phyloP scores from a whole-genome alignment of 805 yeast species.

The Pichia phayaonensis region DNA sequence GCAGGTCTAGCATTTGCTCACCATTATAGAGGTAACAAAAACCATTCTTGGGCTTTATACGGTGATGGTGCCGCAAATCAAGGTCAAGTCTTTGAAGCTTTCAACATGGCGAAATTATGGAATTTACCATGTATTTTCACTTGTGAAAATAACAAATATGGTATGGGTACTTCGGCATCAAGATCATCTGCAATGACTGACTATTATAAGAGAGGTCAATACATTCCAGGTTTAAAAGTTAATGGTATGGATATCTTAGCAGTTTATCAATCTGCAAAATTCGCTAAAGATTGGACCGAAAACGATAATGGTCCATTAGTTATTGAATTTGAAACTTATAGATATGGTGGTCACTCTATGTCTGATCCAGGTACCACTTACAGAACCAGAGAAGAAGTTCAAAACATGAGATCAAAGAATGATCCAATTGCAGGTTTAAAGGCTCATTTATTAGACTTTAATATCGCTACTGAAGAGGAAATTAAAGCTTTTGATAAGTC shows the following conservation, averaged over 20 bases:
- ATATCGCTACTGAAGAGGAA: slow-evolving; percentile 90
- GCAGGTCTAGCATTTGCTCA: slow-evolving; percentile 98
- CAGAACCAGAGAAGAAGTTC: slow-evolving; percentile 99
- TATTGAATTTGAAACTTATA: slow-evolving; percentile 94
- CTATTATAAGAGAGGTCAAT: slow-evolving; percentile 98
- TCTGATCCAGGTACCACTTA: slow-evolving; percentile 99
- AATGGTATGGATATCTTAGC: slow-evolving; percentile 99
- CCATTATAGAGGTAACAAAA: slow-evolving; percentile 74
- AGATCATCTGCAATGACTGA: slow-evolving; percentile 96
- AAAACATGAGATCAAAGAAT: slow-evolving; percentile 97
- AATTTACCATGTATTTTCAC: slow-evolving; percentile 89
- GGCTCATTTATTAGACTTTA: slow-evolving; percentile 72
- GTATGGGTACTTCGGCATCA: slow-evolving; percentile 98
- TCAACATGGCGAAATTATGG: slow-evolving; percentile 99
- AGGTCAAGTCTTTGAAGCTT: slow-evolving; percentile 97
- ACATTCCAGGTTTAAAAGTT: slow-evolving; percentile 96
- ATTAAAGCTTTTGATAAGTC: slow-evolving; percentile 91
- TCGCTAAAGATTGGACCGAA: slow-evolving; percentile 93
- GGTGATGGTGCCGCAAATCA: slow-evolving; percentile 99
- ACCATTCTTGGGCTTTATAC: slow-evolving; percentile 81
- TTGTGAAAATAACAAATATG: slow-evolving; percentile 98
- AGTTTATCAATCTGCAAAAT: slow-evolving; percentile 89
- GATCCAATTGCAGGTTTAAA: slow-evolving; percentile 97
- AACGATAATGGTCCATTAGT: slow-evolving; percentile 95
- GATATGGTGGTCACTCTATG: slow-evolving; percentile 99